Evolutionary conservation across 192 early-diverging fungal genomes (phyloP), one percentile per base, ranked within the genome.

Genomic region (Glomus cerebriforme): DNA sequence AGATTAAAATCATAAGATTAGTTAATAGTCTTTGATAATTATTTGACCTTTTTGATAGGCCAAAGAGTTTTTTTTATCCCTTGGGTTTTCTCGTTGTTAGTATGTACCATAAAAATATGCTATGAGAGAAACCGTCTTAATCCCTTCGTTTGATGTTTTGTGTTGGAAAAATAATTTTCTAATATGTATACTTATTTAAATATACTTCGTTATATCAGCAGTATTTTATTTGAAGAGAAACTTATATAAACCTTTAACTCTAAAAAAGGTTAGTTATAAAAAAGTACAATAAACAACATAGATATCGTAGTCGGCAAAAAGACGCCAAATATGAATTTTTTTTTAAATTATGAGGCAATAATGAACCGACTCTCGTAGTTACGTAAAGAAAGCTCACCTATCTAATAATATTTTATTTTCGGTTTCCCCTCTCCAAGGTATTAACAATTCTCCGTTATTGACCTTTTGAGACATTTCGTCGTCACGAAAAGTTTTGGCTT

Each of bases 401-500:
- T 89, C 88, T 26, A 90, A 67, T 34, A 76, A 68, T 31, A 84
- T 58, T 35, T 75, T 34, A 29, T 79, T 79, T 8, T 82, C 81
- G 31, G 72, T 63, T n/a, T 80, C 77, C 24, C 81, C 85, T 47
- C 77, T 79, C 88, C 85, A 89, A 27, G 83, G 83, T 24, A 86
- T 83, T 27, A 89, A 69, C 3, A 79, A 68, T 10, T 81, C 59
- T 12, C 84, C 87, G 17, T 77, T 29, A 35, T 89, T 83, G 22
- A 89, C 67, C 13, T 72, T 78, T 39, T 71, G 62, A 0, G 88
- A 86, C 39, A 58, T 58, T 31, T 39, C 60, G 45, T 90, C 65
- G 63, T 90, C 79, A 49, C 78, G 76, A 68, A 87, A 90, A 39
- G 88, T 31, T 19, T 77, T 78, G 26, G 83, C 82, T 68, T 85